A percentile compares a stretch with the other conserved stretches of the same genome.
Conservation (phyloP, 2,329 filamentous ascomycete species). For the Cordyceps tenuipes region DNA sequence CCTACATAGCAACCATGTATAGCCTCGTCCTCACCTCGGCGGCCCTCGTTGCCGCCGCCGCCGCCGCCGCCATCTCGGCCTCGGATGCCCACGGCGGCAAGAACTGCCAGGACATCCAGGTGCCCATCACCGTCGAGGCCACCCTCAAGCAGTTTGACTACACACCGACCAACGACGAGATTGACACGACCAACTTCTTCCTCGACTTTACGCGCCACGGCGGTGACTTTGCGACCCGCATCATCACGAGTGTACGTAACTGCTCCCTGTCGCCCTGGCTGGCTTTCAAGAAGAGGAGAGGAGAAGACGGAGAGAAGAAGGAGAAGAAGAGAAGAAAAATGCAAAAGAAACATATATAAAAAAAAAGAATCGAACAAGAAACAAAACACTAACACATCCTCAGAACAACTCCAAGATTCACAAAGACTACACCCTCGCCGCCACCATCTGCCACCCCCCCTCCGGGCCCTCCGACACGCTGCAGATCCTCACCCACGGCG, state of each 20-base stretch:
- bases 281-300: neutral
- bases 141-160: neutral
- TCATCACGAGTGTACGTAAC: constrained; percentile 35
- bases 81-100: constrained; percentile 22
- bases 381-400: neutral
- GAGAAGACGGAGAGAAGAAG: neutral
- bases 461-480: constrained; percentile 28
- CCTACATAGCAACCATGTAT: neutral
- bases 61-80: constrained; percentile 21
- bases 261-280: too few species aligned
- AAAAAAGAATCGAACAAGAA: neutral
- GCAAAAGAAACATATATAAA: too few species aligned
- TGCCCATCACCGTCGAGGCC: constrained; percentile 35
- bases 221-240: constrained; percentile 37
- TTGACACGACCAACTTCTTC: constrained; percentile 50
- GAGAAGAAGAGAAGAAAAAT: neutral
- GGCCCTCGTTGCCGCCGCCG: constrained; percentile 17
- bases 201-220: constrained; percentile 40
- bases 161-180: constrained; percentile 36
- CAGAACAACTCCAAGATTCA: constrained; percentile 38
- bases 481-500: constrained; percentile 34
- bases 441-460: constrained; percentile 53
- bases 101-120: constrained; percentile 40
- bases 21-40: constrained; percentile 15
- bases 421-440: constrained; percentile 48